Conservation (phyloP, 768 basidiomycete species). For the Boletus tomentosulus region DNA sequence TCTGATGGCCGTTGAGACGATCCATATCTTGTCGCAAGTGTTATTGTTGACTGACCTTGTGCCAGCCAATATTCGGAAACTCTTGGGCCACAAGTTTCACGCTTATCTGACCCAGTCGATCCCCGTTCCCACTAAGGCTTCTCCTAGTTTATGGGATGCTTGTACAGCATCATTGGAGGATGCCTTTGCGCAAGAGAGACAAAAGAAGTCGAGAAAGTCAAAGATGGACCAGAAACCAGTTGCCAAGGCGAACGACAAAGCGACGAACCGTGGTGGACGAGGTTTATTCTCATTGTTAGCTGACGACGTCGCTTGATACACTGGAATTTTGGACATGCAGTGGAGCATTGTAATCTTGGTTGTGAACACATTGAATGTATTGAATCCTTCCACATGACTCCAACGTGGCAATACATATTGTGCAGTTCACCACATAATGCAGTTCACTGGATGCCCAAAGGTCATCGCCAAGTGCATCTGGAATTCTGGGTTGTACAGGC, state of each 20-base stretch:
- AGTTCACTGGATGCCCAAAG: too few species aligned
- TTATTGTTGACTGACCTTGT: slow-evolving; percentile 51
- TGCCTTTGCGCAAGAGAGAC: slow-evolving; percentile 45
- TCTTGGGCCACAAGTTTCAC: slow-evolving; percentile 65
- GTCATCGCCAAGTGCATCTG: too few species aligned
- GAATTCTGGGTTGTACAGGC: too few species aligned
- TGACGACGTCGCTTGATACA: slow-evolving; percentile 33
- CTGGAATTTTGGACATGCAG: not conserved
- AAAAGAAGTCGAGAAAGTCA: slow-evolving; percentile 42
- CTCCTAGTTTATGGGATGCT: slow-evolving; percentile 45
- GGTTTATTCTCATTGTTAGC: slow-evolving; percentile 41
- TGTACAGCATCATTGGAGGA: slow-evolving; percentile 43
- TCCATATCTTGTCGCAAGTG: slow-evolving; percentile 58
- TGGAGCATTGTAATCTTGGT: not conserved
- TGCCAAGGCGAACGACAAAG: slow-evolving; percentile 24
- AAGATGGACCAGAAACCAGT: slow-evolving; percentile 17
- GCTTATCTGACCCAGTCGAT: slow-evolving; percentile 37
- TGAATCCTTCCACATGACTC: not conserved
- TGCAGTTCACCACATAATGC: too few species aligned
- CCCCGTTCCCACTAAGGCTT: slow-evolving; percentile 14
- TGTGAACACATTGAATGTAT: not conserved
- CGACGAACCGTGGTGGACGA: slow-evolving; percentile 5
- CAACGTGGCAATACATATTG: too few species aligned
- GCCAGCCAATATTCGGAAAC: slow-evolving; percentile 41
- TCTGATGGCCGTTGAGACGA: slow-evolving; percentile 52